These are phyloP conservation scores for Podosphaera xanthii DNA, from an alignment of 2,329 filamentous ascomycete genomes.

Conservation along the genomic window DNA sequence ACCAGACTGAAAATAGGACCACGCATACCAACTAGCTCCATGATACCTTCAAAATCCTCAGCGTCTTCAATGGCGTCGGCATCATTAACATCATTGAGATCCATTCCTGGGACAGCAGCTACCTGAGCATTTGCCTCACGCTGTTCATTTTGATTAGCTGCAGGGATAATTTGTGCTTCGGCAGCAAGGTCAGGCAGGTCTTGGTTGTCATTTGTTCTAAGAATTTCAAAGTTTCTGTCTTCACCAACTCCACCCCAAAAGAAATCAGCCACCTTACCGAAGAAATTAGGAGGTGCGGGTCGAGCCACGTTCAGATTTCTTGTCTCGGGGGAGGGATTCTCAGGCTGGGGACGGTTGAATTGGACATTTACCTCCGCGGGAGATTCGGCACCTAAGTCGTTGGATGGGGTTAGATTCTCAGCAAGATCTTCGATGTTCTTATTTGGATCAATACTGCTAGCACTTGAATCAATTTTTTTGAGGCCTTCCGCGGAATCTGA, in stretches of 20 bases:
- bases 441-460: not conserved
- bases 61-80: slow-evolving; percentile 53
- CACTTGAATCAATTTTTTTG: too few species aligned
- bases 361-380: not conserved
- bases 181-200: slow-evolving; percentile 33
- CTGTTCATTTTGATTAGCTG: slow-evolving; percentile 12
- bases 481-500: too few species aligned
- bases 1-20: slow-evolving; percentile 74
- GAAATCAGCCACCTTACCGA: slow-evolving; percentile 29
- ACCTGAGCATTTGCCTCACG: slow-evolving; percentile 32
- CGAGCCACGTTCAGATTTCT: slow-evolving; percentile 4
- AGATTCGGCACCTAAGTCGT: not conserved
- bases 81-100: slow-evolving; percentile 53
- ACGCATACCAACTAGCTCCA: slow-evolving; percentile 92
- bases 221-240: slow-evolving; percentile 19
- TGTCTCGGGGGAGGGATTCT: slow-evolving; percentile 5
- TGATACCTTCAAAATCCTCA: slow-evolving; percentile 86
- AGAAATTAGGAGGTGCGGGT: slow-evolving; percentile 18
- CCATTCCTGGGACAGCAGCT: slow-evolving; percentile 43
- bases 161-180: slow-evolving; percentile 36
- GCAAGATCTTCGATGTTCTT: not conserved
- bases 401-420: not conserved
- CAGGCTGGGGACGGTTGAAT: slow-evolving; percentile 6
- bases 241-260: slow-evolving; percentile 35
- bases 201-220: slow-evolving; percentile 31